Base-by-base conservation (phyloP, 2,329 filamentous ascomycete genomes). In the Mollisia scopiformis region DNA sequence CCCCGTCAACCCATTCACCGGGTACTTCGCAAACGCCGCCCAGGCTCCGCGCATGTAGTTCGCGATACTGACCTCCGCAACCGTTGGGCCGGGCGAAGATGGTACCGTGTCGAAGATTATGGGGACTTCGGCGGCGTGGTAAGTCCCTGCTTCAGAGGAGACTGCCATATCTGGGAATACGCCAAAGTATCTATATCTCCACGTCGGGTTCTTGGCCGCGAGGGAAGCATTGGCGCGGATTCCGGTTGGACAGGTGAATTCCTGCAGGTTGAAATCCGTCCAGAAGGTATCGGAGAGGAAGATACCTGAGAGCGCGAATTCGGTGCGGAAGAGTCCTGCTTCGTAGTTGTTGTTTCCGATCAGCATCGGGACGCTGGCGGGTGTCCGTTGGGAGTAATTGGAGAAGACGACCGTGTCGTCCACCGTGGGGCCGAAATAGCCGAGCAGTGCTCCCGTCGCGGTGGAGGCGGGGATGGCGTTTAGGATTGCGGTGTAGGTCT, bases 11-110 rank as follows among this genome's bases (percentile, higher is more conserved):
- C 76, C 76, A 19, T 72, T 65, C 10, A 57, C 58, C 1, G 77
- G 75, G 62, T 78, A 68, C 57, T 74, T 77, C 13, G 76, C 75
- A 63, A 78, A 78, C 1, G 75, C 66, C 0, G 75, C 71, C 74
- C 76, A 78, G 11, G 76, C 76, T 1, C 72, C 71, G n/a, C 74
- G 70, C 58, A 77, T 70, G 43, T 75, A 77, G 19, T 69, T 65
- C 19, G 66, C 72, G 6, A 77, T 68, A 8, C 58, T 63, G 31
- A 68, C 62, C 57, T 78, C 68, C 43, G 69, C 69, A 8, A 56
- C 19, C 0, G 73, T 75, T 25, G 71, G 65, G 1, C 65, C 55
- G 1, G 68, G 61, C 27, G 46, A 19, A 0, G 57, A 19, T 3
- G 70, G 64, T 11, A 59, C 64, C 0, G 69, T 75, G 53, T 73